These are phyloP conservation scores for Stemphylium beticola DNA, from an alignment of 2,329 filamentous ascomycete species.

Conservation along the genomic window DNA sequence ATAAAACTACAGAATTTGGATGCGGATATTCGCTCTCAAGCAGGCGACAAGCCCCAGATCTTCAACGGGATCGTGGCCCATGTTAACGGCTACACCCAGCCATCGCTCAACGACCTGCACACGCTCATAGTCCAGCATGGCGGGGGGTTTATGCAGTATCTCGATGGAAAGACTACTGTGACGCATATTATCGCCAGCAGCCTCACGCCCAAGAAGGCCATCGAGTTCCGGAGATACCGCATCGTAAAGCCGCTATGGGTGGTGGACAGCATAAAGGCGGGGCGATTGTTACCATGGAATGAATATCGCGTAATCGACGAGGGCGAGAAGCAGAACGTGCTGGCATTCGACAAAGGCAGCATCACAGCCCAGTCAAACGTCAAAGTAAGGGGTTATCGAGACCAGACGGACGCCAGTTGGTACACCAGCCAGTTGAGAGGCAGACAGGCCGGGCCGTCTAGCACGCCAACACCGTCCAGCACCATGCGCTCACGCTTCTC, in stretches of 20 bases:
- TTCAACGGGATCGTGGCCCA: slow-evolving; percentile 92
- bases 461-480: slow-evolving; percentile 32
- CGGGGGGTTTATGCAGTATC: slow-evolving; percentile 92
- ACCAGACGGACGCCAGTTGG: slow-evolving; percentile 83
- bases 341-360: slow-evolving; percentile 68
- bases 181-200: slow-evolving; percentile 95
- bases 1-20: slow-evolving; percentile 97
- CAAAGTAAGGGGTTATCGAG: slow-evolving; percentile 70
- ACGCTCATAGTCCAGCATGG: slow-evolving; percentile 87
- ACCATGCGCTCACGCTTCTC: slow-evolving; percentile 33
- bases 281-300: slow-evolving; percentile 83
- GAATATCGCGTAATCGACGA: slow-evolving; percentile 85
- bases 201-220: slow-evolving; percentile 88
- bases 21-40: slow-evolving; percentile 74
- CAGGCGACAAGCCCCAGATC: slow-evolving; percentile 75
- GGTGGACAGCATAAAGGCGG: slow-evolving; percentile 83
- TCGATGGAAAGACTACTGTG: slow-evolving; percentile 91
- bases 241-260: slow-evolving; percentile 97
- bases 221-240: slow-evolving; percentile 85
- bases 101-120: slow-evolving; percentile 87
- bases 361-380: slow-evolving; percentile 71
- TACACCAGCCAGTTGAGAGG: slow-evolving; percentile 74
- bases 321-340: slow-evolving; percentile 78
- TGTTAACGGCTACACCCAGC: slow-evolving; percentile 95
- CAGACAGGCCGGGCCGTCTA: slow-evolving; percentile 32